Evolutionary conservation across 192 early-diverging fungal genomes (phyloP).

Genomic region (Coemansia sp.): DNA sequence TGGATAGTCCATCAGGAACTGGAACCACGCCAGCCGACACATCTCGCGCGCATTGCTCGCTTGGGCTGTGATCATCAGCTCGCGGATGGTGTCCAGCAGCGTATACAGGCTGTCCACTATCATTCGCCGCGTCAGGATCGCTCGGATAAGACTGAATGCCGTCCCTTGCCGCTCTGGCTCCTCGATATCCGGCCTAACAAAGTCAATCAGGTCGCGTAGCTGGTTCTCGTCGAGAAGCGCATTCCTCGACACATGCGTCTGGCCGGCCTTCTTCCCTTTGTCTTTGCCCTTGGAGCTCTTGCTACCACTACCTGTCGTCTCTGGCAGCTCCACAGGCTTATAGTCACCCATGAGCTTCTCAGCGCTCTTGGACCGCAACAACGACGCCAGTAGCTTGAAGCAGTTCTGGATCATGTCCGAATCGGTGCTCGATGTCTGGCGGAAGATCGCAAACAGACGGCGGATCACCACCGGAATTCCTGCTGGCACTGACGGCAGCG

Average conservation of each 20-base stretch:
- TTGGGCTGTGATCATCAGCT: slow-evolving; percentile 89
- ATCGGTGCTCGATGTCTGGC: slow-evolving; percentile 60
- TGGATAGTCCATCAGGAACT: slow-evolving; percentile 96
- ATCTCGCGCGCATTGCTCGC: slow-evolving; percentile 73
- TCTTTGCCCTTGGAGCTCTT: slow-evolving; percentile 5
- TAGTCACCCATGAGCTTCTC: slow-evolving; percentile 60
- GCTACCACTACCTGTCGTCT: background rate
- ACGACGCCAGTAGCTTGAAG: slow-evolving; percentile 78
- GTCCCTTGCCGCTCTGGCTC: slow-evolving; percentile 82
- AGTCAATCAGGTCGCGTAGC: slow-evolving; percentile 72
- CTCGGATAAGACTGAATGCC: slow-evolving; percentile 82
- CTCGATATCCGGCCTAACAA: slow-evolving; percentile 88
- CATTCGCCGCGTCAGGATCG: slow-evolving; percentile 82
- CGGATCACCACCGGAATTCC: slow-evolving; percentile 74
- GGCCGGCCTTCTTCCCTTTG: slow-evolving; percentile 15
- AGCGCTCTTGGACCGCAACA: slow-evolving; percentile 74
- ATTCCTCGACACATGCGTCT: slow-evolving; percentile 12
- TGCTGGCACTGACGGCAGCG: slow-evolving; percentile 67
- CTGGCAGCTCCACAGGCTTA: slow-evolving; percentile 18
- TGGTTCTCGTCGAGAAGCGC: slow-evolving; percentile 56
- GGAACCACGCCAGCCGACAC: slow-evolving; percentile 78
- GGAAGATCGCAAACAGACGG: slow-evolving; percentile 75
- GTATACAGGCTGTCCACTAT: slow-evolving; percentile 91
- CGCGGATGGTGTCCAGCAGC: slow-evolving; percentile 78
- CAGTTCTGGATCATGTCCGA: slow-evolving; percentile 73